Evolutionary conservation across 805 yeast species (phyloP), one percentile per base, ranked within the genome.

Genomic region (Naumovozyma castellii): DNA sequence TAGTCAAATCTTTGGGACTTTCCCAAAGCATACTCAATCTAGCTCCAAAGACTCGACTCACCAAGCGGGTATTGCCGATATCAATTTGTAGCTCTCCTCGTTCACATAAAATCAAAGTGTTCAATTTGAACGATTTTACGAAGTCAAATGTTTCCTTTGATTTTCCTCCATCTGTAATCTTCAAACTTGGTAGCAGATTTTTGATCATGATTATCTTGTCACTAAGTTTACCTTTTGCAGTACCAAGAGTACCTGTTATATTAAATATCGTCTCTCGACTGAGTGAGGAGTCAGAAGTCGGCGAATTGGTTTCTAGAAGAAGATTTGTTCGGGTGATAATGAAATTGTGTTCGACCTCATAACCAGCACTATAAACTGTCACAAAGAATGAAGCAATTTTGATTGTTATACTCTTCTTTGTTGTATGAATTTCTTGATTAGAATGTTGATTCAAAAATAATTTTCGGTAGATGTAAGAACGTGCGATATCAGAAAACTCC

Each of bases 401-500:
- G 1, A 49, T 28, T 36, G 52, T 56, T 17, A 46, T 14, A 10
- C 47, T 31, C 20, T 38, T 52, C 20, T 48, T 45, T 29, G 45
- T 36, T 9, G 40, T 13, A 12, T 41, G 36, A 14, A 37, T 39
- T 16, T 35, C 32, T 10, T 38, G 38, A 13, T 35, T 41, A 14
- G 35, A 8, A n/a, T 27, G 42, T 1, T 54, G 50, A 5, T 51
- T 51, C n/a, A 54, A 54, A 50, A 80, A 80, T 2, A 75, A 68
- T 45, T 64, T 65, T 25, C 60, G 58, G 49, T 82, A 76, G 18
- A 83, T 66, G 40, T 67, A 74, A 38, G 78, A 71, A 30, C 72
- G 64, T n/a, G 71, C 71, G 17, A 78, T 71, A 49, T 75, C 75
- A 25, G 77, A 68, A 34, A 83, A 80, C 50, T 90, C 98, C 97